A percentile compares a stretch with the other conserved stretches of the same genome.
Evolutionary conservation across 768 basidiomycete genomes (phyloP).

Genomic region (Lactarius akahatsu): DNA sequence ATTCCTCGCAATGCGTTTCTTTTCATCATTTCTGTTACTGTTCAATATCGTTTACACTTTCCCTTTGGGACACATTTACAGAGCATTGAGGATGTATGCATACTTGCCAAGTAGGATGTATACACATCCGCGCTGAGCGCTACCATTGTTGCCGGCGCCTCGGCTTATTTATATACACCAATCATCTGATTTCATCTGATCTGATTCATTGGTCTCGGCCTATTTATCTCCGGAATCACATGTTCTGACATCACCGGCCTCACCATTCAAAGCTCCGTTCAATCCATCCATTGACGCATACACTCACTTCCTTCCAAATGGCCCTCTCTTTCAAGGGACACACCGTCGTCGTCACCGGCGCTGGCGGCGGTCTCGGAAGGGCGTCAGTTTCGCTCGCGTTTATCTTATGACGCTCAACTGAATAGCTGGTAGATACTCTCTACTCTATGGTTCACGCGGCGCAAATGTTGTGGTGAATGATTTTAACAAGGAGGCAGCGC

Average conservation of each 20-base stretch:
- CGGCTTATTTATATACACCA: constrained; percentile 22
- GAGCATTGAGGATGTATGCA: constrained; percentile 28
- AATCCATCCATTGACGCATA: background rate
- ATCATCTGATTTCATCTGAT: constrained; percentile 18
- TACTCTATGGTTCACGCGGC: constrained; percentile 88
- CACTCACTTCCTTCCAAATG: constrained; percentile 36
- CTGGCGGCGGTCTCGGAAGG: constrained; percentile 92
- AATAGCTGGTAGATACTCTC: constrained; percentile 65
- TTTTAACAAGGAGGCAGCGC: constrained; percentile 82
- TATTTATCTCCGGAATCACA: constrained; percentile 15
- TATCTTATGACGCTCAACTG: background rate
- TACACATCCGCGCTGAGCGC: constrained; percentile 25
- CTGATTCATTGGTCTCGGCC: background rate
- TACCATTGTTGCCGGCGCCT: background rate
- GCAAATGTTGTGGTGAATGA: constrained; percentile 97
- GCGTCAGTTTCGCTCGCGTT: constrained; percentile 56
- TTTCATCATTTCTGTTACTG: constrained; percentile 5
- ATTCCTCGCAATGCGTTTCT: constrained; percentile 22
- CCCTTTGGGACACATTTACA: constrained; percentile 19
- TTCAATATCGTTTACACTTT: constrained; percentile 2
- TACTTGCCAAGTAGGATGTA: constrained; percentile 23
- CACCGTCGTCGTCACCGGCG: constrained; percentile 93
- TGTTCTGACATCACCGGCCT: background rate
- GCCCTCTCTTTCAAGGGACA: constrained; percentile 79
- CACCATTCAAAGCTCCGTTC: background rate